Evolutionary conservation across 257 asterid species (phyloP), one percentile per base, ranked within the genome.

Genomic region (Jaltomata sinuosa): DNA sequence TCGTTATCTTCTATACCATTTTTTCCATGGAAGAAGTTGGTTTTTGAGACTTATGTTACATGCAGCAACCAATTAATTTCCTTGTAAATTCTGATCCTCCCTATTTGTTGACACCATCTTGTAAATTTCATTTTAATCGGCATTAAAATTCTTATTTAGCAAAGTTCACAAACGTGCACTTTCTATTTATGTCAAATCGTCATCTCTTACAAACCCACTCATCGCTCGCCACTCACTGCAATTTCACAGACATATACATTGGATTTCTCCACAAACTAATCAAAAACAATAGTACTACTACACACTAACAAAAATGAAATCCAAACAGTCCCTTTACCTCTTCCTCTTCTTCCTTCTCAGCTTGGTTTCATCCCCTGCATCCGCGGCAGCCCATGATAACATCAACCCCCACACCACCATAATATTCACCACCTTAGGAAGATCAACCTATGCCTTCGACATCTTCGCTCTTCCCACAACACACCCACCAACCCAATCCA

Each of bases 401-500:
- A n/a, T n/a, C n/a, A n/a, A n/a, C n/a, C n/a, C n/a, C n/a, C n/a
- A n/a, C 82, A 79, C 87, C 81, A 88, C 88, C 86, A 92, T 95
- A 87, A 85, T 91, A 6, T 92, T 95, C 50, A 53, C 94, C 38
- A 93, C 98, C 40, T 61, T 90, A 6, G 97, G 97, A 67, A 89
- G 98, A 82, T 84, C 96, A 19, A 90, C 90, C 67, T 94, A 94
- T 83, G 92, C 93, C 14, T 94, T 93, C 77, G 98, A 94, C 85
- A 90, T 94, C 88, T 94, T 89, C 10, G 85, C 95, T 2, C 88
- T 91, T 49, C 91, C 93, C 0, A 55, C 85, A 8, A 14, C 84
- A 16, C 81, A 69, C 36, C 79, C 85, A 25, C 80, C 91, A 6
- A 57, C 71, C 3, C 3, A 71, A 16, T 29, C 89, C 22, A 40